A percentile compares a stretch with the other conserved stretches of the same genome.
These are phyloP conservation scores for Lyophyllum decastes DNA, from an alignment of 768 basidiomycete genomes.

Conservation along the genomic window DNA sequence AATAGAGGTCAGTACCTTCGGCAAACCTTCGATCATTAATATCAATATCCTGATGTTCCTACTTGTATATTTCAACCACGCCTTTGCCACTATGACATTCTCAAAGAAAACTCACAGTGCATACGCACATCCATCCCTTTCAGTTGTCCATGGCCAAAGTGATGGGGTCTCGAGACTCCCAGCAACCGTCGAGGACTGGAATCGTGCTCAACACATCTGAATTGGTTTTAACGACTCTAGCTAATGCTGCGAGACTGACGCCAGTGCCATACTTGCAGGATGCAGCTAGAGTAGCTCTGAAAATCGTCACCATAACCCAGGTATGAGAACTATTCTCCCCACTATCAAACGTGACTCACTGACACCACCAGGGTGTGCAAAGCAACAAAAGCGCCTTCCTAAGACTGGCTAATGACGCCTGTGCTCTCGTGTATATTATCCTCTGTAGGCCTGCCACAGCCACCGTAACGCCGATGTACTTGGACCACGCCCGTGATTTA, in stretches of 20 bases:
- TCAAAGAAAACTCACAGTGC: too few relatives aligned
- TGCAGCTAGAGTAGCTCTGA: conserved; percentile 3
- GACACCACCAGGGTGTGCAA: conserved; percentile 1
- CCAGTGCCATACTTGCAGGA: conserved; percentile 1
- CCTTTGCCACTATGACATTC: too few relatives aligned
- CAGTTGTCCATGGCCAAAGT: too few relatives aligned
- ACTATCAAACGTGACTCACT: background rate
- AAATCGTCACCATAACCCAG: conserved; percentile 2
- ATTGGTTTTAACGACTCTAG: conserved; percentile 2
- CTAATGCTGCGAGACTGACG: conserved; percentile 1
- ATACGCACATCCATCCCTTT: background rate
- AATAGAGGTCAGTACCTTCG: too few relatives aligned
- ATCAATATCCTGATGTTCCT: too few relatives aligned
- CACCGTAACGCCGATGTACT: background rate
- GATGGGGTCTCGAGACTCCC: background rate
- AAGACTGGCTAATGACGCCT: conserved; percentile 8
- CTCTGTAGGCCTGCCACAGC: background rate
- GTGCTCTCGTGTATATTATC: conserved; percentile 13
- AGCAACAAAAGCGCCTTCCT: conserved; percentile 12
- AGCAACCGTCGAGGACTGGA: background rate
- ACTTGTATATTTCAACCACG: too few relatives aligned
- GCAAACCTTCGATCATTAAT: too few relatives aligned
- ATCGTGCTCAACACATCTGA: background rate
- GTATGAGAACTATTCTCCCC: background rate
- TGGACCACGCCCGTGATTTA: conserved; percentile 1